Evolutionary conservation across 371 early-diverging fungal genomes (phyloP).

Genomic region (Haplosporangium sp.): DNA sequence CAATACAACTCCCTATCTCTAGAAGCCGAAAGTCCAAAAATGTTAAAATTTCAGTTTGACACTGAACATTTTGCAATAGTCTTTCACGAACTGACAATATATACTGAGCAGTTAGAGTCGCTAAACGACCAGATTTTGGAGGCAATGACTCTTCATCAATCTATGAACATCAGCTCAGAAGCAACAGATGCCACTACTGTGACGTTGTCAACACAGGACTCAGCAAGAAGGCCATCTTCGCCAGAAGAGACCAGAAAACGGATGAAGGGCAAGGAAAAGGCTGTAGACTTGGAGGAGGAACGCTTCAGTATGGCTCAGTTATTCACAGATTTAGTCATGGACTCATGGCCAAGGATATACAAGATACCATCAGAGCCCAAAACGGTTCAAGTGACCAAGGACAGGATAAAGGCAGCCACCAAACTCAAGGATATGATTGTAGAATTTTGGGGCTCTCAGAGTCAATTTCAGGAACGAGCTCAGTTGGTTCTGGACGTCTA

Average conservation of each 20-base stretch:
- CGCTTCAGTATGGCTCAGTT: conserved; percentile 21
- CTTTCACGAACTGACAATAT: conserved; percentile 20
- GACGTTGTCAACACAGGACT: background rate
- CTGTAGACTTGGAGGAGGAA: conserved; percentile 18
- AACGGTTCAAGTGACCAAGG: conserved; percentile 16
- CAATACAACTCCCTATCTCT: conserved; percentile 1
- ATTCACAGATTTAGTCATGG: conserved; percentile 28
- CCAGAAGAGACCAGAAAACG: conserved; percentile 11
- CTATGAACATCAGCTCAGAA: background rate
- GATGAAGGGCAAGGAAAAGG: conserved; percentile 33
- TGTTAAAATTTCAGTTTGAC: conserved; percentile 7
- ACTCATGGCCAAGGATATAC: conserved; percentile 44
- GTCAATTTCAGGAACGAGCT: conserved; percentile 23
- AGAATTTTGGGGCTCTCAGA: conserved; percentile 21
- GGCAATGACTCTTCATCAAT: conserved; percentile 26
- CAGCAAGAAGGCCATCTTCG: background rate
- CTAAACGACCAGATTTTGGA: conserved; percentile 34
- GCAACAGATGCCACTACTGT: background rate
- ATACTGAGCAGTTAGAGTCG: conserved; percentile 21
- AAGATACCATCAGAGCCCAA: conserved; percentile 23
- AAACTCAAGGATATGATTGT: conserved; percentile 24
- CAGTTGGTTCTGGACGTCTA: conserved; percentile 34
- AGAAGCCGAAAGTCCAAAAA: conserved; percentile 14
- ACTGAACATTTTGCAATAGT: conserved; percentile 19
- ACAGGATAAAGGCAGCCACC: conserved; percentile 15